These are phyloP conservation scores for Acer yangbiense DNA, from an alignment of 345 rosid species.

Conservation along the genomic window DNA sequence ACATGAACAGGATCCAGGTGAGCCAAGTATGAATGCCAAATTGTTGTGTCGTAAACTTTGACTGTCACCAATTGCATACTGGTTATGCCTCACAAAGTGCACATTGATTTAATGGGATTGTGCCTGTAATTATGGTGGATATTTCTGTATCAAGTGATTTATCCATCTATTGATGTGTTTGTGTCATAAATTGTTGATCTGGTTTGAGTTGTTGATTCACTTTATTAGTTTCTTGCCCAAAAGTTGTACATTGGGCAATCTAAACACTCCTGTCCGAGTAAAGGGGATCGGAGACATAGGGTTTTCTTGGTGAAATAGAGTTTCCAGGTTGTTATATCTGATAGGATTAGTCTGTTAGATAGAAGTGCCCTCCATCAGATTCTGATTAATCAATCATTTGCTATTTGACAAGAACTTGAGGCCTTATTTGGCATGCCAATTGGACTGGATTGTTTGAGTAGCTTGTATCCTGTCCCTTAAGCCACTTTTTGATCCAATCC, in stretches of 20 bases:
- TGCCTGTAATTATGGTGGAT: not conserved
- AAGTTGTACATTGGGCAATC: not conserved
- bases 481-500: not conserved
- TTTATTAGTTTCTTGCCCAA: not conserved
- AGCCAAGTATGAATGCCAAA: conserved; percentile 6
- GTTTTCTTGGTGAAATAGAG: not conserved
- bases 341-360: not conserved
- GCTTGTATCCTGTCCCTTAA: not conserved
- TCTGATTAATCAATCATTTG: not conserved
- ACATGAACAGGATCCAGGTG: conserved; percentile 35
- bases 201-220: not conserved
- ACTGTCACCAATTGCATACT: not conserved
- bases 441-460: not conserved
- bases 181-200: not conserved
- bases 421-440: not conserved
- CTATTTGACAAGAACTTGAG: not conserved
- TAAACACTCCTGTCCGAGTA: not conserved
- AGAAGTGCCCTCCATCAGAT: not conserved
- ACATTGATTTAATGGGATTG: not conserved
- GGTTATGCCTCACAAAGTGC: not conserved
- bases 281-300: not conserved
- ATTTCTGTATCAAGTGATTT: not conserved
- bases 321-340: not conserved
- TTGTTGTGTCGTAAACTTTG: not conserved
- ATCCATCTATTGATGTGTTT: not conserved